Base-by-base conservation (phyloP, 1,284 basidiomycete genomes). In the Ustilago nuda region DNA sequence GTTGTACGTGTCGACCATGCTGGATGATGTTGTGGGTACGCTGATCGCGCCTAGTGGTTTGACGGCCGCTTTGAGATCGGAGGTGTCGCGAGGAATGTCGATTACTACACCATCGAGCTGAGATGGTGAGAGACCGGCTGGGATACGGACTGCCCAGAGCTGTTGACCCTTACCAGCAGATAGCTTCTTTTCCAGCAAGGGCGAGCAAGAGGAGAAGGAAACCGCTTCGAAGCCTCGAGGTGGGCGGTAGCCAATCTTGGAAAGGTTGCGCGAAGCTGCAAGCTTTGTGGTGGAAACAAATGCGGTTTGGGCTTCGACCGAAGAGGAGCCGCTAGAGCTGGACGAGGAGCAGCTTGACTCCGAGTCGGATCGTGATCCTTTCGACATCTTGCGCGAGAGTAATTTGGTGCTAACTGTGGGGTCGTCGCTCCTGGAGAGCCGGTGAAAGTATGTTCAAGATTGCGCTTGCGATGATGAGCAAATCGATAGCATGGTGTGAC, bases 101-200 rank as follows among this genome's bases (percentile, higher is more conserved):
- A 79, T 72, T 13, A 73, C 67, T 1, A 73, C 46, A 8, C 73
- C 73, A 37, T 79, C 70, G 27, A 79, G 70, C n/a, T 76, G 64
- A 0, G 70, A 59, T 0, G 73, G 58, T 12, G 73, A 61, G 39
- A 79, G 50, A 2, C 70, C 70, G 1, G 67, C 64, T 0, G 77
- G 77, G 12, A 79, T 62, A 45, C 73, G 72, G 15, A 79, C 57
- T 13, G 71, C 67, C 75, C 75, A 77, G 4, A 77, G n/a, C 53
- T 77, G 57, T 46, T 77, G 69, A 15, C 51, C 52, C 8, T 62
- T 64, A 2, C 58, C 46, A 17, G 53, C 52, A 7, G 52, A 32
- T 4, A 78, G 60, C 66, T 70, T 70, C 51, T 52, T 66, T 30
- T 78, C 60, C 23, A 58, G 19, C 17, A 70, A 59, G 3, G 67